Base-by-base conservation (phyloP, 345 rosid genomes). In the Pistacia atlantica region DNA sequence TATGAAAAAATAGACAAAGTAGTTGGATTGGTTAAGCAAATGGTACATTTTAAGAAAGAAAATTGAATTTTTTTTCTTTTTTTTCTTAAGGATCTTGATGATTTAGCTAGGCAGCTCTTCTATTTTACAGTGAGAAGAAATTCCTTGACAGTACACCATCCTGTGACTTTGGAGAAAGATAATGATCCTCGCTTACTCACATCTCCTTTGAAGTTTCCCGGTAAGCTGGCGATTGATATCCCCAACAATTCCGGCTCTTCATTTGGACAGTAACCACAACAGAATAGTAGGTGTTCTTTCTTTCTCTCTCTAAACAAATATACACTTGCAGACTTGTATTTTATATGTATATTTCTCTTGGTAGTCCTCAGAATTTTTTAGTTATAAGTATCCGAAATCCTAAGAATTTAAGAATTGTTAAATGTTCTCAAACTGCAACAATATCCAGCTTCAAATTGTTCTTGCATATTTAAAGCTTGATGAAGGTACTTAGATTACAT, bases 211-310 rank as follows among this genome's bases (percentile, higher is more conserved):
- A 95, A 95, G 86, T 95, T 90, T 85, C 99, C 98, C 2, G n/a
- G 99, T 69, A 95, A 95, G 87, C n/a, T 95, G 87, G 96, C 96
- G 0, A 78, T 93, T 76, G 99, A 95, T 86, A 75, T 84, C 55
- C 90, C 91, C 81, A 95, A 93, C 87, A 91, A 89, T n/a, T n/a
- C 86, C 98, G n/a, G 56, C 90, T 95, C 46, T 95, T 95, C 86
- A 91, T 95, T 82, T 93, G 56, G 99, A 95, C 81, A 91, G 98
- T 81, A 93, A 95, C 86, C 99, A 95, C 77, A 93, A 95, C 85
- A 94, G 98, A 78, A 90, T 93, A 63, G 99, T 93, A 90, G 20
- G 82, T 61, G 84, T 71, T 75, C 83, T 72, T 57, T 80, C 67
- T 70, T 75, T 82, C 60, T 75, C 77, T 54, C 49, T 65, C 76